Base-by-base conservation (phyloP, 2,329 filamentous ascomycete genomes). In the Passalora sequoiae region DNA sequence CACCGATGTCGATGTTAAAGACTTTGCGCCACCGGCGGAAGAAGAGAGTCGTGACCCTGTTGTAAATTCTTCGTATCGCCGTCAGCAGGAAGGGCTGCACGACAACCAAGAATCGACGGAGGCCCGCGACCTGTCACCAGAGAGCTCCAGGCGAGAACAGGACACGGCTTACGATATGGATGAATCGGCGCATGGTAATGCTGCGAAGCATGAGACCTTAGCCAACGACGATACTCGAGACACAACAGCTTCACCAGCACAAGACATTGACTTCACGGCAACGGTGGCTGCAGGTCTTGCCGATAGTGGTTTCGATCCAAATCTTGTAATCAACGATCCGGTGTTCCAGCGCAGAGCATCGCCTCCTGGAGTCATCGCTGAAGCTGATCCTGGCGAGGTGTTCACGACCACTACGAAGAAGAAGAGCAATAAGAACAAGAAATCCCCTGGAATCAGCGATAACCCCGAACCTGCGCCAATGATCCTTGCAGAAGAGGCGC, bases 221-320 rank as follows among this genome's bases (percentile, higher is more conserved):
- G 6, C 35, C 10, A 43, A 37, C 15, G 21, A 5, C 15, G 30
- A 17, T 16, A 16, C 16, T 37, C 22, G 16, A 6, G 30, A 43
- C 22, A 30, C 6, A n/a, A 28, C 8, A 9, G 27, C 13, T 8
- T 30, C 25, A 6, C 19, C 30, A 10, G 21, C 43, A 7, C 53
- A 54, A 6, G 67, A 71, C 36, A 64, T 70, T 25, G 70, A 72
- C 47, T 73, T 74, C 41, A 67, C 71, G 17, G 70, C 69, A 4
- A 68, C 69, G 4, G 55, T 74, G 6, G 69, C 70, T 16, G 70
- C 69, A 38, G 69, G 69, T 21, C 53, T 74, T 10, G 61, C 67
- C 44, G 65, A 69, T 38, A 70, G 68, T 19, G 70, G 70, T 22
- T 73, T 74, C 50, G 60, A 72, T 50, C 63, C 69, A 4, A 60